These are phyloP conservation scores for Lasiodiplodia gonubiensis DNA, from an alignment of 2,329 filamentous ascomycete genomes.

Conservation along the genomic window DNA sequence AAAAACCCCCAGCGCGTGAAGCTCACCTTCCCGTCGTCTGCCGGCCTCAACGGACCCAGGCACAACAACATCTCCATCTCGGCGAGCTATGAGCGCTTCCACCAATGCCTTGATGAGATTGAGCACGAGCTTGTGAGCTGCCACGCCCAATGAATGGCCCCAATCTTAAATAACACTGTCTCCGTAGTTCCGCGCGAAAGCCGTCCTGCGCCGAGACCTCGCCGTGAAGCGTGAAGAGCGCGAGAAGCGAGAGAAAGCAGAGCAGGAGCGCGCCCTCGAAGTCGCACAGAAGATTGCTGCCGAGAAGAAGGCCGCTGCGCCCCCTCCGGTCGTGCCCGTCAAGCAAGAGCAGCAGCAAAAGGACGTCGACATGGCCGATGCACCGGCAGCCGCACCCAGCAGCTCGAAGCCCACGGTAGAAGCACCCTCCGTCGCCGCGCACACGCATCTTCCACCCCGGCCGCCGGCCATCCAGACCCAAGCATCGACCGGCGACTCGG, in stretches of 20 bases:
- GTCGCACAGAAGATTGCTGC: not conserved
- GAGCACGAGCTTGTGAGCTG: constrained; percentile 52
- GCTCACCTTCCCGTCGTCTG: constrained; percentile 47
- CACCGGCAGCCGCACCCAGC: constrained; percentile 4
- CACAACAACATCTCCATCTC: constrained; percentile 49
- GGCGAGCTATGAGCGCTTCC: constrained; percentile 50
- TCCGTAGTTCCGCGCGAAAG: constrained; percentile 38
- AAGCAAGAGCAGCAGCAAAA: constrained; percentile 23
- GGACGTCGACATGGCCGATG: constrained; percentile 27
- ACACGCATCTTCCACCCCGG: constrained; percentile 21
- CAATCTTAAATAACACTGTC: not conserved
- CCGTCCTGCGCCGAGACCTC: constrained; percentile 44
- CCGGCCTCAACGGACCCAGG: constrained; percentile 52
- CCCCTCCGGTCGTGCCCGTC: not conserved
- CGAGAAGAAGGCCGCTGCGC: not conserved
- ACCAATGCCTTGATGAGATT: constrained; percentile 59
- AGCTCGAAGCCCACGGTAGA: constrained; percentile 8
- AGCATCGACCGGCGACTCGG: constrained; percentile 25
- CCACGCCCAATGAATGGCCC: not conserved
- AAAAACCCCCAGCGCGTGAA: constrained; percentile 28
- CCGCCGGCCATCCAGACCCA: constrained; percentile 32
- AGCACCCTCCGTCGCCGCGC: constrained; percentile 18
- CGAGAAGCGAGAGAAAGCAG: constrained; percentile 42
- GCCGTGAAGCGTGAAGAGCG: constrained; percentile 44
- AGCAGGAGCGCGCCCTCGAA: constrained; percentile 33